Evolutionary conservation across 2,329 filamentous ascomycete species (phyloP).

Genomic region (Parasarocladium wereldwijsianum): DNA sequence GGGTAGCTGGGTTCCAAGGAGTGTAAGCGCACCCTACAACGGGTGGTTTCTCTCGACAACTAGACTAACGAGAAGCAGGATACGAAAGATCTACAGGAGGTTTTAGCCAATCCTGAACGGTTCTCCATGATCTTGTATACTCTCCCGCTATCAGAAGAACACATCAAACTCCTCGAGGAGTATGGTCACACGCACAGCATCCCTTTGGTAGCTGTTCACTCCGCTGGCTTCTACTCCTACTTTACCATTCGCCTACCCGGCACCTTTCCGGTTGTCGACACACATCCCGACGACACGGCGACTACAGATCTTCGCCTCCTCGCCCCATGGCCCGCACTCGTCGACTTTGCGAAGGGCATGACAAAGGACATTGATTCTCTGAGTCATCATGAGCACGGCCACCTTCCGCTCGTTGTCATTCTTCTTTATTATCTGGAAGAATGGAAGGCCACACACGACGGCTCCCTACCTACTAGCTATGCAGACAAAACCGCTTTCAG

Average conservation of each 20-base stretch:
- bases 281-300: constrained; percentile 77
- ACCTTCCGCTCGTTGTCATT: constrained; percentile 76
- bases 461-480: constrained; percentile 56
- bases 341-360: constrained; percentile 49
- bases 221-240: constrained; percentile 81
- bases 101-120: constrained; percentile 23
- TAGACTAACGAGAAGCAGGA: too few species aligned
- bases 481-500: constrained; percentile 78
- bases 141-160: constrained; percentile 29
- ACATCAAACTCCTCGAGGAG: constrained; percentile 27
- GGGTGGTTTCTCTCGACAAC: too few species aligned
- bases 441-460: constrained; percentile 63
- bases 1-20: constrained; percentile 51
- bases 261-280: constrained; percentile 88
- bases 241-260: constrained; percentile 67
- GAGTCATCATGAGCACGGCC: constrained; percentile 71
- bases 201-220: constrained; percentile 72
- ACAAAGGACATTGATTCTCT: constrained; percentile 55
- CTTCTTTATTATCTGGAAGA: constrained; percentile 67
- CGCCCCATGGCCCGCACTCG: constrained; percentile 72
- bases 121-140: constrained; percentile 43
- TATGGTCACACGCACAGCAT: constrained; percentile 43
- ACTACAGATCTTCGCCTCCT: constrained; percentile 75
- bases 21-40: constrained; percentile 4
- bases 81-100: constrained; percentile 19